Evolutionary conservation across 768 basidiomycete genomes (phyloP), one percentile per base, ranked within the genome.

Genomic region (Terana coerulea): DNA sequence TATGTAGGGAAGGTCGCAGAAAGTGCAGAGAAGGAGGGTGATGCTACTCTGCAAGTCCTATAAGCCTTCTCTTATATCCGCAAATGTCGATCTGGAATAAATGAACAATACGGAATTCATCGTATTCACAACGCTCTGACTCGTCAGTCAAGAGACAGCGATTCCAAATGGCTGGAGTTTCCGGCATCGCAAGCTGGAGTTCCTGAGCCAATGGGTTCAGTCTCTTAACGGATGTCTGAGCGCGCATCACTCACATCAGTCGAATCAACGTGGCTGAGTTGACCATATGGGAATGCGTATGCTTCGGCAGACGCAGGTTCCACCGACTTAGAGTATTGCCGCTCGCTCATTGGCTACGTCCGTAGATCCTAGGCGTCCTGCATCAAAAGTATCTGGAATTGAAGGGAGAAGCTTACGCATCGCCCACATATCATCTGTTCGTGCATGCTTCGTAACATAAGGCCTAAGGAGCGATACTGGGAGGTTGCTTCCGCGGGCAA

Each of bases 61-160:
- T 5, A 5, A 37, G 35, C 35, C 6, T n/a, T 2, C 5, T 12
- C 43, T 44, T 44, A 29, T 44, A 44, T 44, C 26, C 43, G 1
- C 6, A 24, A 5, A 9, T 15, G 28, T n/a, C n/a, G n/a, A n/a
- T n/a, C n/a, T n/a, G n/a, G n/a, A n/a, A n/a, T n/a, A n/a, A n/a
- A n/a, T n/a, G n/a, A n/a, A n/a, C 43, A 44, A 44, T 44, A 11
- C 21, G 43, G 43, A 44, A 44, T 44, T 44, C 15, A 26, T 14
- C 21, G 43, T 30, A 44, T 44, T 44, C 43, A 5, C 28, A 9
- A 10, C 5, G 9, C 26, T 17, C 9, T 29, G 25, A 44, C 43
- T 44, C 43, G 43, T 19, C 31, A 29, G 4, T 30, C 28, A 11
- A 8, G 26, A 11, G 15, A 19, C 14, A 30, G 9, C 10, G 6